Base-by-base conservation (phyloP, 2,329 filamentous ascomycete species). In the Colletotrichum camelliae region DNA sequence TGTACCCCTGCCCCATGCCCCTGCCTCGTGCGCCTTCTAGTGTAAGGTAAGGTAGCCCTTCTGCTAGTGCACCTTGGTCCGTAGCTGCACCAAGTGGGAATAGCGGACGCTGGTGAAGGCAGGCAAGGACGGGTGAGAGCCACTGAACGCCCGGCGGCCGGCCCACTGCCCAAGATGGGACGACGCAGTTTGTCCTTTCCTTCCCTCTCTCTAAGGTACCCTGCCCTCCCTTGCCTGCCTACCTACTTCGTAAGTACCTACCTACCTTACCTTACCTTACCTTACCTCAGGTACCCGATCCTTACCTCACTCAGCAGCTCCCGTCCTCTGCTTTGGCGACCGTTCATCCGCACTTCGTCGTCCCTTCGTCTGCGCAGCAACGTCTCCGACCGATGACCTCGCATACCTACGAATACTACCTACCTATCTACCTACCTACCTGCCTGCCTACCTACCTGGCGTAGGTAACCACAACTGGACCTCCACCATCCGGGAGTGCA, bases 121-220 rank as follows among this genome's bases (percentile, higher is more conserved):
- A 33, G 37, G 67, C 7, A 57, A 21, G 48, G 61, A 39, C 72
- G 64, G 64, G 64, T 75, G 64, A 67, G 69, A 75, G 48, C 73
- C 73, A 74, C 39, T 74, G 64, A 60, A 52, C 74, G 64, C 57
- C 33, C 57, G 64, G 64, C 58, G 18, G 70, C 74, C 70, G 70
- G 74, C 39, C 70, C 64, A 73, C 70, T 73, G 64, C 65, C 73
- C 64, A 73, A 75, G 73, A 76, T 76, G 71, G 74, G 71, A 74
- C 70, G 70, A 74, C 74, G 61, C 60, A 70, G 74, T 70, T 76
- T 65, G 43, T 48, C 43, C 65, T 33, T 64, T 67, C 70, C 62
- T 71, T 39, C 60, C 62, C 33, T 61, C n/a, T 48, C 62, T 62
- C 68, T 21, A 21, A 21, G 21, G 21, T 29, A 52, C 64, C 37